A percentile compares a stretch with the other conserved stretches of the same genome.
These are phyloP conservation scores for Odontarrhena argentea DNA, from an alignment of 345 rosid genomes.

Conservation along the genomic window DNA sequence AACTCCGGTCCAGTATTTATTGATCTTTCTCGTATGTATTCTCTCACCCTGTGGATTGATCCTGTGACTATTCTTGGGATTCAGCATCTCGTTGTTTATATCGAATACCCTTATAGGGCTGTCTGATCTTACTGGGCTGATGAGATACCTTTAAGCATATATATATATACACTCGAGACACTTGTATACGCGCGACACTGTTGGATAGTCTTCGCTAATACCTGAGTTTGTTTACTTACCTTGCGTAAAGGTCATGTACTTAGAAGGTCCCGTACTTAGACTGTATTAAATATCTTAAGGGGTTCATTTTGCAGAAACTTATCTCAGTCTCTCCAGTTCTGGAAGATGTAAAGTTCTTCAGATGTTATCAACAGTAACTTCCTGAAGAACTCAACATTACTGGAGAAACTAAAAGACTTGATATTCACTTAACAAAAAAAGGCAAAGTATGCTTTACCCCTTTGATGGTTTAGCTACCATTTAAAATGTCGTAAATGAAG, in stretches of 20 bases:
- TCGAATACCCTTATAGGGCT: not conserved
- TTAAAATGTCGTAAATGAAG: too few relatives aligned
- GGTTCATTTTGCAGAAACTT: not conserved
- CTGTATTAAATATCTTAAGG: not conserved
- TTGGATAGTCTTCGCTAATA: not conserved
- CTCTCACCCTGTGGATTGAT: not conserved
- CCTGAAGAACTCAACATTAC: not conserved
- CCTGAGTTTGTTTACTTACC: not conserved
- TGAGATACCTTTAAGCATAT: not conserved
- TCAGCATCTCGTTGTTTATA: not conserved
- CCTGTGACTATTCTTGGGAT: not conserved
- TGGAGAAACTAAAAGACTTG: not conserved
- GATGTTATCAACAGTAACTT: not conserved
- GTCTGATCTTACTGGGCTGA: too few relatives aligned
- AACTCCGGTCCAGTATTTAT: not conserved
- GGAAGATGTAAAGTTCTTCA: not conserved
- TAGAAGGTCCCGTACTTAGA: not conserved
- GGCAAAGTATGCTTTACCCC: constrained; percentile 43
- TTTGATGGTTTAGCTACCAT: too few relatives aligned
- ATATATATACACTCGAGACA: not conserved
- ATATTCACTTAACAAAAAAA: constrained; percentile 14
- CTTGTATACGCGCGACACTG: not conserved
- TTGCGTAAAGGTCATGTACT: not conserved
- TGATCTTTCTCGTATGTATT: not conserved
- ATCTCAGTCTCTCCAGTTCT: not conserved